A percentile compares a stretch with the other conserved stretches of the same genome.
Evolutionary conservation across 2,329 filamentous ascomycete species (phyloP).

Genomic region (Paraphaeosphaeria sporulosa): DNA sequence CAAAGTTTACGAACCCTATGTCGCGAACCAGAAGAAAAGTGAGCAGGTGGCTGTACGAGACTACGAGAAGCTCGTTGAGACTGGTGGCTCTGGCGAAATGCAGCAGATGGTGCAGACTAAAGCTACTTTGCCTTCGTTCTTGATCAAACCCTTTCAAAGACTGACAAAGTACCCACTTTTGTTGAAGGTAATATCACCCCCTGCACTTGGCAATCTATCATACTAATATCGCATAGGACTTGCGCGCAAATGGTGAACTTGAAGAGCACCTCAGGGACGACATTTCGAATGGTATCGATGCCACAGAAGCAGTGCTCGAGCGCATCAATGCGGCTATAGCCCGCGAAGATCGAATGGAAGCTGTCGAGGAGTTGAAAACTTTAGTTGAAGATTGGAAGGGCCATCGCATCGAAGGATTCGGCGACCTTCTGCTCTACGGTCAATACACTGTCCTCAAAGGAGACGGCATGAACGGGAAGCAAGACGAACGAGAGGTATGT

Average conservation of each 20-base stretch:
- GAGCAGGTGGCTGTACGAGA: constrained; percentile 83
- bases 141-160: constrained; percentile 96
- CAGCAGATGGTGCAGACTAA: constrained; percentile 83
- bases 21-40: constrained; percentile 93
- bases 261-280: constrained; percentile 75
- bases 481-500: constrained; percentile 87
- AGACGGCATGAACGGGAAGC: constrained; percentile 75
- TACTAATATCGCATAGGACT: constrained; percentile 64
- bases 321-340: constrained; percentile 92
- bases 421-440: constrained; percentile 84
- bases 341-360: constrained; percentile 82
- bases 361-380: constrained; percentile 78
- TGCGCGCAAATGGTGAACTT: constrained; percentile 82
- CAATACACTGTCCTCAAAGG: constrained; percentile 90
- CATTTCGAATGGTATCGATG: constrained; percentile 77
- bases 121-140: constrained; percentile 87
- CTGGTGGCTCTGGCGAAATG: constrained; percentile 68
- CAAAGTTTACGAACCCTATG: constrained; percentile 94
- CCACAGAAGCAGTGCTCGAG: constrained; percentile 80
- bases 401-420: constrained; percentile 89
- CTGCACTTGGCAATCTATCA: constrained; percentile 4
- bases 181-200: constrained; percentile 69
- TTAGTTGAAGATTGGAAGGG: constrained; percentile 98
- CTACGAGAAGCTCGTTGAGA: constrained; percentile 83
- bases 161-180: constrained; percentile 93